A percentile compares a stretch with the other conserved stretches of the same genome.
phyloP scores from a whole-genome alignment of 1,284 basidiomycete genomes.

The Rhodotorula sp. region DNA sequence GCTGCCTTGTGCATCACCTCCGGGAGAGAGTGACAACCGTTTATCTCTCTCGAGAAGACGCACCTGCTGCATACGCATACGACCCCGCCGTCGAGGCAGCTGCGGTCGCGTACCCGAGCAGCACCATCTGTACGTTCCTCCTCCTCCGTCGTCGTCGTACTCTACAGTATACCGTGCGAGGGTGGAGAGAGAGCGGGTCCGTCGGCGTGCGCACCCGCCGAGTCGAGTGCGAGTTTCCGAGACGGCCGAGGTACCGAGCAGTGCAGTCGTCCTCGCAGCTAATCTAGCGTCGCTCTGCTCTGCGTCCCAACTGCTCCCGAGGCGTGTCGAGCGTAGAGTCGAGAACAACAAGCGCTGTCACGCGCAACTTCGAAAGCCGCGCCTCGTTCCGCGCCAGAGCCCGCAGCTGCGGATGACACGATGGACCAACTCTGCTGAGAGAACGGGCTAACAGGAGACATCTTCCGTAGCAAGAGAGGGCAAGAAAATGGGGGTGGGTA shows the following conservation, averaged over 20 bases:
- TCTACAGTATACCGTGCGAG: too few relatives aligned
- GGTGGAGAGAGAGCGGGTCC: neutral
- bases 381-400: neutral
- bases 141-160: too few relatives aligned
- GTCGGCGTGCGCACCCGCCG: neutral
- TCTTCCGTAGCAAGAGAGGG: neutral
- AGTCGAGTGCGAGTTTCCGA: neutral
- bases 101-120: constrained; percentile 18
- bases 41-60: neutral
- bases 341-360: neutral
- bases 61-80: constrained; percentile 25
- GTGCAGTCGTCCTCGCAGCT: too few relatives aligned
- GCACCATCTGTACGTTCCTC: constrained; percentile 3
- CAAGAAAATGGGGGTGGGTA: neutral
- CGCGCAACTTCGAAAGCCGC: neutral
- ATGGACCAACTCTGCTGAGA: neutral
- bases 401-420: neutral
- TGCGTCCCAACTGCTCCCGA: too few relatives aligned
- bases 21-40: too few relatives aligned
- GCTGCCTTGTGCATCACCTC: neutral
- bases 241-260: neutral
- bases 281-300: too few relatives aligned
- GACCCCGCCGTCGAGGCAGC: constrained; percentile 10
- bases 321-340: too few relatives aligned
- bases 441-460: neutral